Base-by-base conservation (phyloP, 2,329 filamentous ascomycete genomes). In the Massarina eburnea region DNA sequence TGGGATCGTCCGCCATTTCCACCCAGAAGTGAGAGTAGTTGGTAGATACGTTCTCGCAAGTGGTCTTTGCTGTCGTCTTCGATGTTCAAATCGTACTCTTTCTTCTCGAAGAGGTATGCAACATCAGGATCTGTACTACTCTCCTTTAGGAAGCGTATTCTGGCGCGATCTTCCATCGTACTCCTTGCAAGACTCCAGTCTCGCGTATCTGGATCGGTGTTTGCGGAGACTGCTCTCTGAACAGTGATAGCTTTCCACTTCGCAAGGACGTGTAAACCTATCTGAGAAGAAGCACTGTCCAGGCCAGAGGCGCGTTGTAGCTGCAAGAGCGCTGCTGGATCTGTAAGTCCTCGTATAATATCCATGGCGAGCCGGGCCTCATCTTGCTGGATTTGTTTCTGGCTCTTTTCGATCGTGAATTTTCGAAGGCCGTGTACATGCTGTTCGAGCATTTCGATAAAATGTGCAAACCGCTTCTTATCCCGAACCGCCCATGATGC, bases 81-180 rank as follows among this genome's bases (percentile, higher is more conserved):
- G 14, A 49, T 49, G 38, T 49, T 49, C 1, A 33, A 12, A 24
- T 49, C 46, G 20, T 49, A 49, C n/a, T 49, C 46, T 42, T 49
- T 49, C 41, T 49, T 49, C 19, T 49, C 46, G 22, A 49, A 49
- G 1, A 49, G 33, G 33, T 49, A 49, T 6, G 32, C 19, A 20
- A 36, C 10, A 9, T 24, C 42, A 5, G 29, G 32, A 32, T 49
- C 21, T 3, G 38, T 21, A 1, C 14, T 29, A 2, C 41, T 33
- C 22, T 18, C 36, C 29, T 39, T 41, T 2, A 39, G 12, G 14
- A 45, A 49, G 8, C 41, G 33, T 10, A 17, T 26, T 24, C 38
- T 29, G 12, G 8, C 17, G 21, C 41, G 17, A 12, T 39, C 35
- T 14, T 15, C 34, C 6, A 34, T 4, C 4, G 2, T 29, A 9